Evolutionary conservation across 2,329 filamentous ascomycete species (phyloP).

Genomic region (Hypoxylon rubiginosum): DNA sequence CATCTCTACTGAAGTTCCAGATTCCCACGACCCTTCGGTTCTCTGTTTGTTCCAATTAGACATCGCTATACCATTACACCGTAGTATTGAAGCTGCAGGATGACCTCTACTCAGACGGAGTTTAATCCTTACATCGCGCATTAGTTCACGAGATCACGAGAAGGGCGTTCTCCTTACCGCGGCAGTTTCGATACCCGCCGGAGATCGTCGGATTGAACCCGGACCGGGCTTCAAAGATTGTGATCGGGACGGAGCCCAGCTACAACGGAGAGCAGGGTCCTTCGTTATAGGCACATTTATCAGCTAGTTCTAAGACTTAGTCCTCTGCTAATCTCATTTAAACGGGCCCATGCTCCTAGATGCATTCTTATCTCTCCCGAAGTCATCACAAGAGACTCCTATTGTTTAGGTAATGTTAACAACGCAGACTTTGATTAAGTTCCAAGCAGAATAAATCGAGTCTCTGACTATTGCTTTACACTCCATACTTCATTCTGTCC

Average conservation of each 20-base stretch:
- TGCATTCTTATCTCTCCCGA: no score
- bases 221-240: constrained; percentile 11
- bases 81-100: constrained; percentile 2
- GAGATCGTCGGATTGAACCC: constrained; percentile 38
- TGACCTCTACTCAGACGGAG: constrained; percentile 8
- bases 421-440: no score
- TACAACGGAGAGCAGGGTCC: background rate
- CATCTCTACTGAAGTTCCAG: background rate
- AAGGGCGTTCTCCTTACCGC: background rate
- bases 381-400: no score
- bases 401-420: no score
- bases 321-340: no score
- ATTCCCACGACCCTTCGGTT: background rate
- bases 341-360: no score
- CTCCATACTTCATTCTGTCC: no score
- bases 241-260: background rate
- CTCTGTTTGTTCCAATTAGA: constrained; percentile 3
- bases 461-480: no score
- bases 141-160: constrained; percentile 9
- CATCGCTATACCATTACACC: background rate
- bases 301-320: background rate
- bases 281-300: background rate
- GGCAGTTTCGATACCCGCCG: constrained; percentile 35
- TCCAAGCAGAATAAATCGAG: no score
- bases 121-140: constrained; percentile 2